Percentiles rank a stretch among this genome's conserved stretches.
phyloP scores from a whole-genome alignment of 2,329 filamentous ascomycete genomes.

The Beauveria brongniartii region DNA sequence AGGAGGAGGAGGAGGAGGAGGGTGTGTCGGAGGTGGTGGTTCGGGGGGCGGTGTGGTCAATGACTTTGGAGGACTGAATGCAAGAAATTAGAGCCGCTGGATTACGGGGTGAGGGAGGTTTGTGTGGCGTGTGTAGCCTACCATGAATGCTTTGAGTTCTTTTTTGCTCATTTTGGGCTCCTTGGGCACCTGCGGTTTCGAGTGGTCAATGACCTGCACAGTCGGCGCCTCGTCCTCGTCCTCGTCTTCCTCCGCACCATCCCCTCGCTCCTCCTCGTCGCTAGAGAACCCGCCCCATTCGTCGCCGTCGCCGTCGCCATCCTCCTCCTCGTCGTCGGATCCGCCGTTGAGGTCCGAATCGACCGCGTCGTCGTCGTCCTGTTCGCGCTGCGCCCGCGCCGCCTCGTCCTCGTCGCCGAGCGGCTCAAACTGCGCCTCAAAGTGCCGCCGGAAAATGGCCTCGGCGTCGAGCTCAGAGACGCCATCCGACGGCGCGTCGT shows the following conservation, averaged over 20 bases:
- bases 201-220: constrained; percentile 58
- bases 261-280: constrained; percentile 17
- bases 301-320: constrained; percentile 28
- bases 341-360: constrained; percentile 22
- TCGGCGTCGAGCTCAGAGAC: constrained; percentile 48
- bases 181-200: constrained; percentile 29
- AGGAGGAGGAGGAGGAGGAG: constrained; percentile 14
- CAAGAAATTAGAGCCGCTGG: constrained; percentile 7
- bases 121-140: constrained; percentile 16
- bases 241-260: constrained; percentile 15
- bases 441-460: constrained; percentile 73
- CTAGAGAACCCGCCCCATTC: constrained; percentile 17
- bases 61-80: constrained; percentile 26
- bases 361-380: constrained; percentile 21
- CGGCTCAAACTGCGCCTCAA: constrained; percentile 81
- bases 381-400: constrained; percentile 24
- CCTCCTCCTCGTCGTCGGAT: constrained; percentile 19
- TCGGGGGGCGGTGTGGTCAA: constrained; percentile 39
- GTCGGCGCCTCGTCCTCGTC: constrained; percentile 15
- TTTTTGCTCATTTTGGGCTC: constrained; percentile 49
- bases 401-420: constrained; percentile 35
- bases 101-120: not conserved
- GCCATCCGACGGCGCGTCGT: not conserved
- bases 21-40: constrained; percentile 16
- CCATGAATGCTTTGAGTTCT: constrained; percentile 75